phyloP scores from a whole-genome alignment of 129 eudicot genomes.

The Arctium lappa region DNA sequence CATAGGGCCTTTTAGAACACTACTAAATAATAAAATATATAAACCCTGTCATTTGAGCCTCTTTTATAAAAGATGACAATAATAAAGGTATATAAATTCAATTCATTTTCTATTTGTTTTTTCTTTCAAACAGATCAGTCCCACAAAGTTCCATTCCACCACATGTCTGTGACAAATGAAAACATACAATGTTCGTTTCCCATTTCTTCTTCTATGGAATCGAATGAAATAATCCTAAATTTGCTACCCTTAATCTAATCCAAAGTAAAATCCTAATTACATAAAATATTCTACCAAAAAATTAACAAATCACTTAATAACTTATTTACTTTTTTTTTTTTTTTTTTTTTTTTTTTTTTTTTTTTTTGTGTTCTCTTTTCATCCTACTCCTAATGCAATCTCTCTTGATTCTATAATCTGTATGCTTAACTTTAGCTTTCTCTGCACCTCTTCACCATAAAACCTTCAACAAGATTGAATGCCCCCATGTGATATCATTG shows the following conservation, averaged over 20 bases:
- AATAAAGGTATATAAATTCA: background rate
- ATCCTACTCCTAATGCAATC: conserved; percentile 3
- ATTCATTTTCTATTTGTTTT: background rate
- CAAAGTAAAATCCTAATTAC: background rate
- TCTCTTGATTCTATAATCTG: background rate
- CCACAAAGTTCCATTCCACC: background rate
- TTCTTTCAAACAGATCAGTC: background rate
- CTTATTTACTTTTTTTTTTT: background rate
- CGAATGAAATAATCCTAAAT: conserved; percentile 1
- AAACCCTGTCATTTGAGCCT: no score
- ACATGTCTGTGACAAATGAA: background rate
- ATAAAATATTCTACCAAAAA: conserved; percentile 2
- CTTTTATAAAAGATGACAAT: background rate
- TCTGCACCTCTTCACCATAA: conserved; percentile 5
- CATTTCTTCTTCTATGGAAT: background rate
- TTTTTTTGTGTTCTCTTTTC: background rate
- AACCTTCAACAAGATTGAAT: conserved; percentile 14
- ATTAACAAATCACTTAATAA: background rate
- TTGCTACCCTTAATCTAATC: conserved; percentile 7
- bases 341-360: background rate
- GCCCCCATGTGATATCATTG: conserved; percentile 13
- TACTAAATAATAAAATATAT: no score
- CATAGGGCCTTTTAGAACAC: no score
- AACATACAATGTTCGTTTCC: background rate
- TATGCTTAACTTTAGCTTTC: background rate